A percentile compares a stretch with the other conserved stretches of the same genome.
Evolutionary conservation across 352 stramenopile genomes (phyloP).

Genomic region (Globisporangium acanthophoron): DNA sequence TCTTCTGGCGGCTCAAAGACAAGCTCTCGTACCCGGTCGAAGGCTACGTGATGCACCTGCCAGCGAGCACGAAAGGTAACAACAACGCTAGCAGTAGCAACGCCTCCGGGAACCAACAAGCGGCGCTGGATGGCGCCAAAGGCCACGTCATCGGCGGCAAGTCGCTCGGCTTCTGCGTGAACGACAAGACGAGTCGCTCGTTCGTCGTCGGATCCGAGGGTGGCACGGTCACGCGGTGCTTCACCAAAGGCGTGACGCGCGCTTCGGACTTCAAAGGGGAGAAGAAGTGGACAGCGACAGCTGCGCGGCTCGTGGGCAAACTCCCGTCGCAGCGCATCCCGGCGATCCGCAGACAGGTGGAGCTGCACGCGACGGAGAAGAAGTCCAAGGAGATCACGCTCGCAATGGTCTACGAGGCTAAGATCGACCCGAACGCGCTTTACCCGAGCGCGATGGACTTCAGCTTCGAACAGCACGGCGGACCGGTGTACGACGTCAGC

Average conservation of each 20-base stretch:
- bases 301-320: conserved; percentile 50
- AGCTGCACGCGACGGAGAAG: conserved; percentile 54
- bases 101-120: neutral
- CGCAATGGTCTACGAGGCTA: conserved; percentile 67
- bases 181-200: conserved; percentile 61
- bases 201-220: conserved; percentile 77
- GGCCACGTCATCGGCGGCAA: conserved; percentile 52
- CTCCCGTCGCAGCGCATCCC: conserved; percentile 36
- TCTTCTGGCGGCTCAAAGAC: conserved; percentile 86
- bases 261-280: conserved; percentile 63
- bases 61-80: conserved; percentile 10
- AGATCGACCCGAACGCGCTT: conserved; percentile 46
- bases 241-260: conserved; percentile 44
- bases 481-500: conserved; percentile 70
- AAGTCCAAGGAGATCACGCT: conserved; percentile 65
- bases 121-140: neutral
- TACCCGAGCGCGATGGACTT: conserved; percentile 76
- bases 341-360: conserved; percentile 59
- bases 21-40: conserved; percentile 83
- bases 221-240: conserved; percentile 61
- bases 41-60: conserved; percentile 72
- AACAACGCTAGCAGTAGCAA: conserved; percentile 7
- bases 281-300: conserved; percentile 76
- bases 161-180: conserved; percentile 51
- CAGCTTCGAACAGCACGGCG: conserved; percentile 61